A percentile compares a stretch with the other conserved stretches of the same genome.
Evolutionary conservation across 441 rosid species (phyloP).

Genomic region (Bocquillonia castaneifolia): DNA sequence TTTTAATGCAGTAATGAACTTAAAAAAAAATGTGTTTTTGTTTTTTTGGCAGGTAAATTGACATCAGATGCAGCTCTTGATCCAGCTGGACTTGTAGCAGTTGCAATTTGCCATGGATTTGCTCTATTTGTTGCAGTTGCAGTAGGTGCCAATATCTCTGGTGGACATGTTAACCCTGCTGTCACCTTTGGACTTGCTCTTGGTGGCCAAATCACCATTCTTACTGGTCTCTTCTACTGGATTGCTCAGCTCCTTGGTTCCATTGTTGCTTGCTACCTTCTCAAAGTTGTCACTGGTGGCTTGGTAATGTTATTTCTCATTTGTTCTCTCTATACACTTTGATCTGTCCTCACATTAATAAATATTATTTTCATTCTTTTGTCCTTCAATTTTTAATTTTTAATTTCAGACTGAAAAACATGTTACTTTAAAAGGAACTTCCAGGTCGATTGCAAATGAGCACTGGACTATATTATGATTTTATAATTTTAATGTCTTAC

Average conservation of each 20-base stretch:
- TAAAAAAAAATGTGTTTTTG: background rate
- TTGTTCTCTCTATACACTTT: too few species aligned
- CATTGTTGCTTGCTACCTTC: slow-evolving; percentile 78
- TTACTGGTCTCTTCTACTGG: slow-evolving; percentile 86
- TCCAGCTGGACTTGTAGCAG: slow-evolving; percentile 73
- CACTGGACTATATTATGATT: too few species aligned
- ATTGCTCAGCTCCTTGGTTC: slow-evolving; percentile 89
- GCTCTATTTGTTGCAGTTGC: slow-evolving; percentile 87
- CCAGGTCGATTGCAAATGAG: too few species aligned
- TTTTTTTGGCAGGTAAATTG: slow-evolving; percentile 47
- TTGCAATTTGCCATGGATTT: slow-evolving; percentile 80
- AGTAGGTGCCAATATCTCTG: slow-evolving; percentile 84
- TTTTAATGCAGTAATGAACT: too few species aligned
- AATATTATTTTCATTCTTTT: too few species aligned
- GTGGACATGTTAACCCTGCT: slow-evolving; percentile 94
- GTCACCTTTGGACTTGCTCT: slow-evolving; percentile 89
- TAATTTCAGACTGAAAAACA: too few species aligned
- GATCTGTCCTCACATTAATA: too few species aligned
- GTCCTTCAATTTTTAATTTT: too few species aligned
- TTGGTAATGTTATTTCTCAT: slow-evolving; percentile 34
- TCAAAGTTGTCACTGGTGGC: slow-evolving; percentile 68
- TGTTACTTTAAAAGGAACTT: too few species aligned
- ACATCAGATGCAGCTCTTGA: slow-evolving; percentile 77
- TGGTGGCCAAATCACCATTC: slow-evolving; percentile 85
- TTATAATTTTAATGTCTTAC: too few species aligned